phyloP scores from a whole-genome alignment of 2,329 filamentous ascomycete genomes.

The Talaromyces albobiverticillius region DNA sequence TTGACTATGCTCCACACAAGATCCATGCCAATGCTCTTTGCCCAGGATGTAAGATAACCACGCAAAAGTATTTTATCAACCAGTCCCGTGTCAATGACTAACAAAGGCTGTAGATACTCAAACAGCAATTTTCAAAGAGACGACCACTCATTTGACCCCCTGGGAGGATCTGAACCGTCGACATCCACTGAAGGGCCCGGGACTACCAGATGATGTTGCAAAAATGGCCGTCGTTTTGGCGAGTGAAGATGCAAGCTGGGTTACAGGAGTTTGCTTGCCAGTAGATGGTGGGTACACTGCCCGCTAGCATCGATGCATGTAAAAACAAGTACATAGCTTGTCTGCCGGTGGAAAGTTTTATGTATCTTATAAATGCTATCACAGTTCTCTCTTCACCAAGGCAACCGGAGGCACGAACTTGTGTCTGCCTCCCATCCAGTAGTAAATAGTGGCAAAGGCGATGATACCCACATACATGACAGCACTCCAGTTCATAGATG shows the following conservation, averaged over 20 bases:
- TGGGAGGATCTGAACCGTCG: neutral
- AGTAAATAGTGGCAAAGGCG: slow-evolving; percentile 43
- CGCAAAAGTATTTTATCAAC: no score
- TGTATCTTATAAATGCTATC: no score
- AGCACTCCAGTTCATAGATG: slow-evolving; percentile 49
- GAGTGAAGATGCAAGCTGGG: slow-evolving; percentile 46
- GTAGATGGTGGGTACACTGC: no score
- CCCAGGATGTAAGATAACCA: slow-evolving; percentile 36
- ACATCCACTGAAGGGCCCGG: slow-evolving; percentile 4
- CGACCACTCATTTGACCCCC: neutral
- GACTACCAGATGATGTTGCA: slow-evolving; percentile 28
- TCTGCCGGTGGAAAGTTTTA: no score
- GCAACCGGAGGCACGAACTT: slow-evolving; percentile 41
- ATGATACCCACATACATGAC: slow-evolving; percentile 45
- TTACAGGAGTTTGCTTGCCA: no score
- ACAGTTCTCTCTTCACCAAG: slow-evolving; percentile 33
- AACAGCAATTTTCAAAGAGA: slow-evolving; percentile 9
- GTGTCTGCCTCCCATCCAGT: slow-evolving; percentile 36
- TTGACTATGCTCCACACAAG: slow-evolving; percentile 41
- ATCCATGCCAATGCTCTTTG: slow-evolving; percentile 44
- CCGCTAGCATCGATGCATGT: no score
- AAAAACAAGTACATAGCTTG: no score
- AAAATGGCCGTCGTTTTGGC: slow-evolving; percentile 45
- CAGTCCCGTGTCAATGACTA: no score
- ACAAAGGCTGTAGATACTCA: neutral